A percentile compares a stretch with the other conserved stretches of the same genome.
phyloP scores from a whole-genome alignment of 768 basidiomycete genomes.

The Amanita subjunquillea region DNA sequence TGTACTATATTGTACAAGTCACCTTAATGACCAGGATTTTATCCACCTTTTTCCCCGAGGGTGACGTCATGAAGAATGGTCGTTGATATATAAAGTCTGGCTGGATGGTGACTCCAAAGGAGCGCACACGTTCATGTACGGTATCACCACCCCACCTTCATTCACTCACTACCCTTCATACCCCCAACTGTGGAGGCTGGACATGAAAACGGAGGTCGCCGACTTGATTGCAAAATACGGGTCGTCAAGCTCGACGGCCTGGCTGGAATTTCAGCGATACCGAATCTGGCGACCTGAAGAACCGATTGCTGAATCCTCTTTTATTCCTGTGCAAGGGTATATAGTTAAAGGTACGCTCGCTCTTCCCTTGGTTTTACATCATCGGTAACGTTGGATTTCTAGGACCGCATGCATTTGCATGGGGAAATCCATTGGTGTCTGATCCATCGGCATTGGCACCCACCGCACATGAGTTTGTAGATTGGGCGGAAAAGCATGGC shows the following conservation, averaged over 20 bases:
- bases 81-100: not conserved
- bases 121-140: not conserved
- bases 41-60: not conserved
- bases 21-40: not conserved
- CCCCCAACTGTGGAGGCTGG: not conserved
- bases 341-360: conserved; percentile 24
- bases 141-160: not conserved
- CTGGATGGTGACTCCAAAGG: not conserved
- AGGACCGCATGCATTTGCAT: conserved; percentile 45
- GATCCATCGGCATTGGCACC: conserved; percentile 21
- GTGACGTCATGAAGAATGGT: not conserved
- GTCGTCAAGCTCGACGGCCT: conserved; percentile 59
- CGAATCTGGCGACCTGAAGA: conserved; percentile 32
- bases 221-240: conserved; percentile 56
- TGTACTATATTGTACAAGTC: not conserved
- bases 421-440: conserved; percentile 54
- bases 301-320: conserved; percentile 26
- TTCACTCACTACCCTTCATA: not conserved
- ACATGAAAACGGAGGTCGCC: conserved; percentile 22
- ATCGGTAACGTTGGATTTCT: not conserved
- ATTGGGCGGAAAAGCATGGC: conserved; percentile 29
- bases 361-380: not conserved
- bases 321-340: conserved; percentile 48
- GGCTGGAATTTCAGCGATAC: conserved; percentile 54
- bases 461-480: conserved; percentile 32